Percentiles rank a stretch among this genome's conserved stretches.
Evolutionary conservation across 257 asterid species (phyloP).

Genomic region (Coffea canephora): DNA sequence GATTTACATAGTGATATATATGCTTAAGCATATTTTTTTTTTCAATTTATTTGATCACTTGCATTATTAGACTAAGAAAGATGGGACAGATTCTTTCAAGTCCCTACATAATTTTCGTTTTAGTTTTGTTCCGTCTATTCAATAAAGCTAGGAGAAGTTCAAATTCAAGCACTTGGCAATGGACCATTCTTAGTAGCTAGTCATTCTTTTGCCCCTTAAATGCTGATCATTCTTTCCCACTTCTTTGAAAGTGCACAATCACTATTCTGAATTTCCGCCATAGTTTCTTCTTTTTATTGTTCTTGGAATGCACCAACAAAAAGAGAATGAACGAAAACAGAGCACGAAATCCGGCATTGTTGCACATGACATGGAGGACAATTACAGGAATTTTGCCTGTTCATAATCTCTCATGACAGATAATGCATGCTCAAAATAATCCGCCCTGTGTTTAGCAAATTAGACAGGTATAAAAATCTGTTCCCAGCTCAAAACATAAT

Average conservation of each 20-base stretch:
- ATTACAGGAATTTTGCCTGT: neutral
- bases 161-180: neutral
- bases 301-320: too few species aligned
- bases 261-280: too few species aligned
- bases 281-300: too few species aligned
- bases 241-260: neutral
- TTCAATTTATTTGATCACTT: neutral
- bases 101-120: neutral
- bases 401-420: neutral
- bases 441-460: neutral
- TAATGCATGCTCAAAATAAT: neutral
- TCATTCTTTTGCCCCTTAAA: neutral
- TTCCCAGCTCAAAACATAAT: neutral
- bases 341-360: conserved; percentile 20
- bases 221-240: neutral
- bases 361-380: conserved; percentile 27
- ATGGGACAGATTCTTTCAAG: neutral
- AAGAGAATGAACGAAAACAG: neutral
- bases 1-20: neutral
- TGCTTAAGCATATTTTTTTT: neutral
- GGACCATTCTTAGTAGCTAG: neutral
- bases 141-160: neutral
- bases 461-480: neutral
- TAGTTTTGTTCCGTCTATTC: neutral
- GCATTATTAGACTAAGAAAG: neutral